Evolutionary conservation across 352 stramenopile genomes (phyloP), one percentile per base, ranked within the genome.

Genomic region (Lagenidium giganteum): DNA sequence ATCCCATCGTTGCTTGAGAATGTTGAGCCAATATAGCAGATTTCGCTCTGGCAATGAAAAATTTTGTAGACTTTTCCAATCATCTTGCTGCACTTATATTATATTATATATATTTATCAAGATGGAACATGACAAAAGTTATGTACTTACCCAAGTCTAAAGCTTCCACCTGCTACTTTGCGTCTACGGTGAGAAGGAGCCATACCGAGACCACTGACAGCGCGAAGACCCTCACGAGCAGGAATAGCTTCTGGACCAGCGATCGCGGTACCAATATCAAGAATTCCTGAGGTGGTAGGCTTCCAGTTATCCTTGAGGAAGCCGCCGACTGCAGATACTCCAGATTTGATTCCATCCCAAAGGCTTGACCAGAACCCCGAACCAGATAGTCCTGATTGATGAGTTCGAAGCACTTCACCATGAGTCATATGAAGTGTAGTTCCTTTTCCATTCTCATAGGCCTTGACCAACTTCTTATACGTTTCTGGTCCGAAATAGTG

Each of bases 91-190:
- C n/a, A n/a, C n/a, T 35, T 47, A 47, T 47, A 24, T n/a, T 47
- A 17, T 47, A 35, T 16, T n/a, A 26, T 35, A 47, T 20, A 21
- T 47, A 47, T 47, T 35, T 35, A 47, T 47, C 11, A 32, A 36
- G 25, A 47, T 47, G 22, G 23, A 47, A 32, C 18, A 29, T 47
- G 21, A 14, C 27, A n/a, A n/a, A n/a, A n/a, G n/a, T n/a, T n/a
- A n/a, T n/a, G n/a, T n/a, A n/a, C n/a, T n/a, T 47, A 35, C 32
- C 39, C 29, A 14, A 20, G 16, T 31, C 22, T 13, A 43, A 8
- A 43, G 37, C 8, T 43, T 24, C 8, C 37, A 17, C 17, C 9
- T 32, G 32, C 35, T n/a, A n/a, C n/a, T n/a, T n/a, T 20, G 13
- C 24, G 16, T 35, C 24, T 47, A 47, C 22, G 39, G 23, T 16